Evolutionary conservation across 257 asterid genomes (phyloP).

Genomic region (Gentiana straminea): DNA sequence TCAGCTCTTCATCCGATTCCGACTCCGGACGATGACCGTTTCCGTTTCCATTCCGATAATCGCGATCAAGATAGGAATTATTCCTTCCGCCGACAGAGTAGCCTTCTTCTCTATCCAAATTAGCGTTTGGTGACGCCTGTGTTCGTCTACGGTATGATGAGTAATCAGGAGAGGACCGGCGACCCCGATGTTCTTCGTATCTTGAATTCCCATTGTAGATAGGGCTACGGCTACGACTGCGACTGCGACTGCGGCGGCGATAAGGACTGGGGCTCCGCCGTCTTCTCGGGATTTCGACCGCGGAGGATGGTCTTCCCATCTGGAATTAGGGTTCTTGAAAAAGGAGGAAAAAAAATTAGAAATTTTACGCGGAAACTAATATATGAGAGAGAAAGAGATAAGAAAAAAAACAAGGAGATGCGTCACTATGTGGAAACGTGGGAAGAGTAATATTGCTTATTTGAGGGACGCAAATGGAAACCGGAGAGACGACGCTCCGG

Average conservation of each 20-base stretch:
- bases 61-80: constrained; percentile 55
- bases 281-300: constrained; percentile 44
- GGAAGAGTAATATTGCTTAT: too few species aligned
- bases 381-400: too few species aligned
- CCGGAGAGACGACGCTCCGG: too few species aligned
- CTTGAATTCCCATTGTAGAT: constrained; percentile 11
- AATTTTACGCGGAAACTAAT: too few species aligned
- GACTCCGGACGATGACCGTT: constrained; percentile 31
- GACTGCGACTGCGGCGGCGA: constrained; percentile 20
- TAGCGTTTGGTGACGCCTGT: constrained; percentile 22
- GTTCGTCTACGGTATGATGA: constrained; percentile 30
- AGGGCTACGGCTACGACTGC: constrained; percentile 24
- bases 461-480: too few species aligned
- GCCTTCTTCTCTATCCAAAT: constrained; percentile 10
- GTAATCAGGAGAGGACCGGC: constrained; percentile 29
- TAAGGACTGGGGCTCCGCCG: constrained; percentile 15
- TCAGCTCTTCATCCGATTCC: constrained; percentile 81
- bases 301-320: constrained; percentile 63
- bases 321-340: too few species aligned
- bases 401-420: too few species aligned
- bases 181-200: constrained; percentile 21
- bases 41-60: constrained; percentile 20
- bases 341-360: too few species aligned
- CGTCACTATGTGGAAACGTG: too few species aligned
- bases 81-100: constrained; percentile 18